Percentiles rank a stretch among this genome's conserved stretches.
These are phyloP conservation scores for Dictyostelium brefeldianum DNA, from an alignment of 78 protist genomes.

Conservation along the genomic window DNA sequence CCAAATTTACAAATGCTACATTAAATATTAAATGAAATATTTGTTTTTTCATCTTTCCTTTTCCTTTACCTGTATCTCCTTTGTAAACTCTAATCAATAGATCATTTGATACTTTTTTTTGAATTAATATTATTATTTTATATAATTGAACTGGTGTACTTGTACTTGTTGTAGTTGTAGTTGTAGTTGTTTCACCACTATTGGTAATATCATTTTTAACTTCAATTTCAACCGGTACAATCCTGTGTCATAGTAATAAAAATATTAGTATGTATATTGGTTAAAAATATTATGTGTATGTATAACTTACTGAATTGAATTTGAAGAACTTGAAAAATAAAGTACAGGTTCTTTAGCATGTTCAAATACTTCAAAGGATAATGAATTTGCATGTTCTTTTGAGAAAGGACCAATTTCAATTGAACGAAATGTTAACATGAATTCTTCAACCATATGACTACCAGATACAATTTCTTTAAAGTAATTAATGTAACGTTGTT, in stretches of 20 bases:
- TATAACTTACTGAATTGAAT: conserved; percentile 50
- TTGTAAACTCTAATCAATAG: conserved; percentile 51
- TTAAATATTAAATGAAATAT: conserved; percentile 68
- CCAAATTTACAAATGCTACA: conserved; percentile 46
- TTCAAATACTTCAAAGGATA: conserved; percentile 63
- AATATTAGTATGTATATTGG: neutral
- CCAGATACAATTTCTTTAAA: conserved; percentile 66
- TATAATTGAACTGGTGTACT: neutral
- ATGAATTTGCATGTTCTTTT: conserved; percentile 48
- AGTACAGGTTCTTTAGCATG: conserved; percentile 60
- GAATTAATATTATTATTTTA: conserved; percentile 44
- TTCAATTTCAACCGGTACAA: conserved; percentile 5
- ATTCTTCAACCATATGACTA: conserved; percentile 67
- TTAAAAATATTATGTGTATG: neutral
- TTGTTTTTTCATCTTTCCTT: conserved; percentile 47
- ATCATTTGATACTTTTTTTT: conserved; percentile 46
- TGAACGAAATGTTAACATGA: conserved; percentile 45
- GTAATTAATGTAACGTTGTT: conserved; percentile 72
- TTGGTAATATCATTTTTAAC: neutral
- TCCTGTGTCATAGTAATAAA: neutral
- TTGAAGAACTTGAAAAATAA: conserved; percentile 41
- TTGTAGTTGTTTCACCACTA: neutral
- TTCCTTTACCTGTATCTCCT: conserved; percentile 25
- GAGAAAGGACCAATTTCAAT: conserved; percentile 57
- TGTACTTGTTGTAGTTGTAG: neutral